Percentiles rank a stretch among this genome's conserved stretches.
Evolutionary conservation across 768 basidiomycete genomes (phyloP).

Genomic region (Leccinum imitatum): DNA sequence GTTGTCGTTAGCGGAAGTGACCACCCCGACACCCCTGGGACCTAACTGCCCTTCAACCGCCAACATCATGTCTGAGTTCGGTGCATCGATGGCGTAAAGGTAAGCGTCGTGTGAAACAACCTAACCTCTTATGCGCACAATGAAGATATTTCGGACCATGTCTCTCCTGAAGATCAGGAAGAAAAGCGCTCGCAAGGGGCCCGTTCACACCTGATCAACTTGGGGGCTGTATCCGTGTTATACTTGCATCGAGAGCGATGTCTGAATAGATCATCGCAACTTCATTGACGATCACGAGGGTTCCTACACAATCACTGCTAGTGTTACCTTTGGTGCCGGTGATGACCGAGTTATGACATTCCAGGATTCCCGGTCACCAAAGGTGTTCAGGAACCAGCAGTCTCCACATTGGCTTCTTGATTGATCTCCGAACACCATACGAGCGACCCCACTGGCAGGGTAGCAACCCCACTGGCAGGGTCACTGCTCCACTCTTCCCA

Average conservation of each 20-base stretch:
- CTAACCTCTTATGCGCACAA: neutral
- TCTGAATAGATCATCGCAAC: neutral
- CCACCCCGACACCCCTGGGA: neutral
- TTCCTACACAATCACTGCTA: neutral
- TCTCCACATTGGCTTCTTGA: neutral
- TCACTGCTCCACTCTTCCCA: neutral
- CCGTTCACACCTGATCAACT: neutral
- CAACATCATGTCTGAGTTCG: neutral
- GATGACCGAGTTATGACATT: neutral
- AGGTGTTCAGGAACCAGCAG: neutral
- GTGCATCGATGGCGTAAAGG: neutral
- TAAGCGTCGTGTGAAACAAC: neutral
- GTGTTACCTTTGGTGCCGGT: neutral
- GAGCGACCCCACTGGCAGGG: neutral
- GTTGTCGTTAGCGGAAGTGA: no score
- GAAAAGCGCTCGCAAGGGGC: neutral
- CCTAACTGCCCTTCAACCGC: neutral
- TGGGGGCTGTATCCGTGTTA: neutral
- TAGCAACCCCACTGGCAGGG: neutral
- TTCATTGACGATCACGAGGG: neutral
- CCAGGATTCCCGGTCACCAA: neutral
- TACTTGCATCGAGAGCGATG: neutral
- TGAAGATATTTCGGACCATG: neutral
- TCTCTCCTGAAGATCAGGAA: neutral
- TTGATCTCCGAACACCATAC: neutral